Base-by-base conservation (phyloP, 768 basidiomycete species). In the Lentinula detonsa region DNA sequence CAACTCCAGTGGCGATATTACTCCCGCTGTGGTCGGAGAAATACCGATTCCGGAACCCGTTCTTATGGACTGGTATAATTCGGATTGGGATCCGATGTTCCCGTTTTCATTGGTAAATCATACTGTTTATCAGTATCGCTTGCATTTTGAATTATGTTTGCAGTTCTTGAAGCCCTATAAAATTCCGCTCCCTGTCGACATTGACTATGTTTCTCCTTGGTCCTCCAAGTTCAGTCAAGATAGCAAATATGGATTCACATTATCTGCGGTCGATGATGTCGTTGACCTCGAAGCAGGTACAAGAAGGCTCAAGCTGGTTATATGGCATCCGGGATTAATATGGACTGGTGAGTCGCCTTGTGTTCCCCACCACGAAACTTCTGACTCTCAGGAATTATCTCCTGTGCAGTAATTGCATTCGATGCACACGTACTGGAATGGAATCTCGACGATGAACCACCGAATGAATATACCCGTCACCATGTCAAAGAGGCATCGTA, bases 401-500 rank as follows among this genome's bases (percentile, higher is more conserved):
- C 51, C 35, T 58, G 58, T 59, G 45, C 66, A 85, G 93, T 91
- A 4, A 81, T 98, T 58, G 90, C 94, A 0, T 97, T 98, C 68
- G 90, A 95, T 53, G 95, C 93, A 0, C 88, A 95, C 62, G 91
- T 98, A 13, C 71, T 95, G 7, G 73, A 82, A 57, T 98, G 95
- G 95, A 86, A 84, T 15, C 77, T 95, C 40, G 90, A 93, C 64
- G 77, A 86, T 63, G 82, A 85, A 59, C 94, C 96, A 1, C 91
- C 93, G 0, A 72, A 84, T 57, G 89, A 91, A 60, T 76, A 80
- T 65, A 82, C 82, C 6, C 82, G 94, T 7, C 96, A 98, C 68
- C 91, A 94, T 66, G 83, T 98, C 74, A 97, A 94, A 69, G 93
- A 95, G 70, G 93, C 85, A 0, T 93, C 94, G 2, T 93, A 91